These are phyloP conservation scores for Tricladium varicosporioides DNA, from an alignment of 2,329 filamentous ascomycete species.

Conservation along the genomic window DNA sequence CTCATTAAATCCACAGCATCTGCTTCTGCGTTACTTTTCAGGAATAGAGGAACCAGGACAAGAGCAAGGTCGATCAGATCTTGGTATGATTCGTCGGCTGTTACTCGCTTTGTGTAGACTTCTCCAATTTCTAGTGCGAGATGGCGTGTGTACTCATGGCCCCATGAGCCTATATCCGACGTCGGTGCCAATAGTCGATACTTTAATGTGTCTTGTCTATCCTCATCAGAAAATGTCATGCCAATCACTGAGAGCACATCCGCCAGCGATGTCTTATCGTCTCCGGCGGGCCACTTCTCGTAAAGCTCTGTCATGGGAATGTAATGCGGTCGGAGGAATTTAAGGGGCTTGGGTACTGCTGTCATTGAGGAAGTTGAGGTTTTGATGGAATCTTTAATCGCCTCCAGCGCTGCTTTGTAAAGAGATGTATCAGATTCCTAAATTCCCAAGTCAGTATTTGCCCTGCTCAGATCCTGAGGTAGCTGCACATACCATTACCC, in stretches of 20 bases:
- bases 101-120: slow-evolving; percentile 84
- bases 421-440: slow-evolving; percentile 84
- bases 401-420: slow-evolving; percentile 89
- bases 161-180: slow-evolving; percentile 93
- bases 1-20: slow-evolving; percentile 97
- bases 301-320: slow-evolving; percentile 83
- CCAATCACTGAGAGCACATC: slow-evolving; percentile 96
- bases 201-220: slow-evolving; percentile 92
- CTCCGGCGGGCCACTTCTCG: slow-evolving; percentile 80
- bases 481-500: slow-evolving; percentile 67
- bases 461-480: not conserved
- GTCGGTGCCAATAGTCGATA: slow-evolving; percentile 88
- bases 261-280: slow-evolving; percentile 85
- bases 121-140: slow-evolving; percentile 93
- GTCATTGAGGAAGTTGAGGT: slow-evolving; percentile 99
- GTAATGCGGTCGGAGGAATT: slow-evolving; percentile 97
- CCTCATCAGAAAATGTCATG: slow-evolving; percentile 98
- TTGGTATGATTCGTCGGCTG: slow-evolving; percentile 77
- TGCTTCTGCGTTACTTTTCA: slow-evolving; percentile 96
- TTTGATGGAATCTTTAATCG: slow-evolving; percentile 98
- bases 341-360: slow-evolving; percentile 95
- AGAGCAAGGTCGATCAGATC: slow-evolving; percentile 85
- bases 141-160: slow-evolving; percentile 96
- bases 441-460: slow-evolving; percentile 15
- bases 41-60: slow-evolving; percentile 85